phyloP scores from a whole-genome alignment of 176 grass and related monocot species.

The Echinochloa phyllopogon region DNA sequence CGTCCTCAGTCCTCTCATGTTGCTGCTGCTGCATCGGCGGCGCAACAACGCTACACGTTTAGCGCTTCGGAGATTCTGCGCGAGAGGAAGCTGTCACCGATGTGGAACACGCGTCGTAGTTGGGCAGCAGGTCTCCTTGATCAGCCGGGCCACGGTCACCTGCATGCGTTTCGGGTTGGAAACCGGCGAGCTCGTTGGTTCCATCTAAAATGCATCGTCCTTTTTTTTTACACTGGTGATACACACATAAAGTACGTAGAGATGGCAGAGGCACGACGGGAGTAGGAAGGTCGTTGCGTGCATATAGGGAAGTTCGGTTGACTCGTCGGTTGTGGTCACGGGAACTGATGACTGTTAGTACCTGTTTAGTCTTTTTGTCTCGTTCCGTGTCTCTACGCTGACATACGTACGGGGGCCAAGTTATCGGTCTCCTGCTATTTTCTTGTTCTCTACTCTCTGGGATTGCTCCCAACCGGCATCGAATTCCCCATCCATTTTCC shows the following conservation, averaged over 20 bases:
- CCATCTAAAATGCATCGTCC: constrained; percentile 38
- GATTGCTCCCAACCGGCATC: too few relatives aligned
- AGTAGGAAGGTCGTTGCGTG: neutral
- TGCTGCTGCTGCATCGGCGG: too few relatives aligned
- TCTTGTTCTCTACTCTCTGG: neutral
- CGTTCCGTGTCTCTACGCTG: too few relatives aligned
- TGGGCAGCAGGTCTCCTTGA: constrained; percentile 77
- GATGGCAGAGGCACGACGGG: too few relatives aligned
- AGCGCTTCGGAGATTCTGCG: too few relatives aligned
- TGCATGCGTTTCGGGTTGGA: constrained; percentile 62
- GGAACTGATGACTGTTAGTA: too few relatives aligned
- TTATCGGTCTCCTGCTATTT: neutral
- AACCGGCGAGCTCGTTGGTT: constrained; percentile 69
- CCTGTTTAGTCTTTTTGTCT: too few relatives aligned
- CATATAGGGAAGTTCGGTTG: constrained; percentile 3
- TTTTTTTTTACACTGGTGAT: neutral
- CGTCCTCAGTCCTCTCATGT: constrained; percentile 90
- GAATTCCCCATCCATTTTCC: neutral
- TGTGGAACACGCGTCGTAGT: constrained; percentile 85
- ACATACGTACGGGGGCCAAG: too few relatives aligned
- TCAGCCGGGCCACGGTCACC: constrained; percentile 58
- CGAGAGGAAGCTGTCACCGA: too few relatives aligned
- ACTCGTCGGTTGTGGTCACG: neutral
- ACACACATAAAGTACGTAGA: too few relatives aligned
- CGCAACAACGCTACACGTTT: too few relatives aligned